phyloP scores from a whole-genome alignment of 805 yeast species.

The Lipomyces japonicus region DNA sequence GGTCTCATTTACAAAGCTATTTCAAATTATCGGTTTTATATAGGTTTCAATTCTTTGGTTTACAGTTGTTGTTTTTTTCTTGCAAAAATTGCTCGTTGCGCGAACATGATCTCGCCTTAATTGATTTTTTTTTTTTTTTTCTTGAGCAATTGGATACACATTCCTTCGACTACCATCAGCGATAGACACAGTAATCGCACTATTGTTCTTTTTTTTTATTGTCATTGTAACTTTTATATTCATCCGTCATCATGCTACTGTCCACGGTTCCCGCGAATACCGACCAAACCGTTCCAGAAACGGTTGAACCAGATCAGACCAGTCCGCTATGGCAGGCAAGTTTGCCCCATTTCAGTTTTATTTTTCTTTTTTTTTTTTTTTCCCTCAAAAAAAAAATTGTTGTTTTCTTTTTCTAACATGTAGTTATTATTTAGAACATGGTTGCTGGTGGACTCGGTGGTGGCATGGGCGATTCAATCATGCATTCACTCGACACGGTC shows the following conservation, averaged over 20 bases:
- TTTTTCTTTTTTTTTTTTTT: background rate
- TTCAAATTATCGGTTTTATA: too few species aligned
- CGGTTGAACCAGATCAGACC: background rate
- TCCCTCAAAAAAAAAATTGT: background rate
- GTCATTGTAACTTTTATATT: background rate
- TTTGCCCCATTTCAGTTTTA: background rate
- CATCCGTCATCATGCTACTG: constrained; percentile 4
- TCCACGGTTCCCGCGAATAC: constrained; percentile 13
- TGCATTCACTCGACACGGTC: constrained; percentile 96
- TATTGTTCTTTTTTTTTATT: background rate
- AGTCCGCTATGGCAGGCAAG: constrained; percentile 10
- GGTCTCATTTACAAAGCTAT: too few species aligned
- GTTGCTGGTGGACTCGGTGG: constrained; percentile 96
- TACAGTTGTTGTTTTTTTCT: too few species aligned
- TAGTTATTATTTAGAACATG: constrained; percentile 46
- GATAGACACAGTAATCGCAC: background rate
- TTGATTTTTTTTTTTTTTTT: too few species aligned
- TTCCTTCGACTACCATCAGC: background rate
- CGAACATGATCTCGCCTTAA: background rate
- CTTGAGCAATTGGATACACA: background rate
- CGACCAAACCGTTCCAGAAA: constrained; percentile 1
- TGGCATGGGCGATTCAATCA: constrained; percentile 80
- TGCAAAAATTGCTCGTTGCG: background rate
- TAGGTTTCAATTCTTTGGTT: too few species aligned
- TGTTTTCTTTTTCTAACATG: constrained; percentile 35